These are phyloP conservation scores for Sesbania bispinosa DNA, from an alignment of 306 rosid species.

Conservation along the genomic window DNA sequence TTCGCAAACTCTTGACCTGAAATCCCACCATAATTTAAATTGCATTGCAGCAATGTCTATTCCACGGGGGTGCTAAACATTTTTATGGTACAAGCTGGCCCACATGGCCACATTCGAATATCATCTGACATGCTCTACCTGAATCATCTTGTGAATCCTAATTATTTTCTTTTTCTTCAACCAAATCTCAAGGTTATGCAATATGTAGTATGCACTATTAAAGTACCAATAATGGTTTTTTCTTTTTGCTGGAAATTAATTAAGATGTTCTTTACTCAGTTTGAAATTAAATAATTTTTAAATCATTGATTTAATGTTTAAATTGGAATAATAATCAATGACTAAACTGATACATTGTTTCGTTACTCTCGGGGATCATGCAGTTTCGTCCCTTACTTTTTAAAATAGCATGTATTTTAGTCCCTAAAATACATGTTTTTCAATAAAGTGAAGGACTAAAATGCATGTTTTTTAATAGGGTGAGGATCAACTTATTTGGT, in stretches of 20 bases:
- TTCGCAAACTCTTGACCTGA: neutral
- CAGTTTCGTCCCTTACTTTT: too few relatives aligned
- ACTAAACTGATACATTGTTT: too few relatives aligned
- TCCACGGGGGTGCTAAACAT: constrained; percentile 8
- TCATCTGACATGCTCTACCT: neutral
- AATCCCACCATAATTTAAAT: neutral
- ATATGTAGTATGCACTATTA: neutral
- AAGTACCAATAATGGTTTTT: neutral
- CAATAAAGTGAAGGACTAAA: too few relatives aligned
- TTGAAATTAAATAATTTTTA: too few relatives aligned
- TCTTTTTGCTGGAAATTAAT: neutral
- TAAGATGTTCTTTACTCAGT: neutral
- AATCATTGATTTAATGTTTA: too few relatives aligned
- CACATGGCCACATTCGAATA: neutral
- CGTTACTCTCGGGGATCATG: too few relatives aligned
- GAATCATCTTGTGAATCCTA: neutral
- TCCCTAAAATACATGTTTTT: too few relatives aligned
- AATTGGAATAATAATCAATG: too few relatives aligned
- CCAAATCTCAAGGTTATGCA: neutral
- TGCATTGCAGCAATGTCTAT: neutral
- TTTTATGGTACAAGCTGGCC: neutral
- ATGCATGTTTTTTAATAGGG: too few relatives aligned
- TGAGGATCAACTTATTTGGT: too few relatives aligned
- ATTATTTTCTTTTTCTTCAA: neutral
- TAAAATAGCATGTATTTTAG: too few relatives aligned